phyloP scores from a whole-genome alignment of 495 filamentous ascomycete species.

The Xylaria sp. region DNA sequence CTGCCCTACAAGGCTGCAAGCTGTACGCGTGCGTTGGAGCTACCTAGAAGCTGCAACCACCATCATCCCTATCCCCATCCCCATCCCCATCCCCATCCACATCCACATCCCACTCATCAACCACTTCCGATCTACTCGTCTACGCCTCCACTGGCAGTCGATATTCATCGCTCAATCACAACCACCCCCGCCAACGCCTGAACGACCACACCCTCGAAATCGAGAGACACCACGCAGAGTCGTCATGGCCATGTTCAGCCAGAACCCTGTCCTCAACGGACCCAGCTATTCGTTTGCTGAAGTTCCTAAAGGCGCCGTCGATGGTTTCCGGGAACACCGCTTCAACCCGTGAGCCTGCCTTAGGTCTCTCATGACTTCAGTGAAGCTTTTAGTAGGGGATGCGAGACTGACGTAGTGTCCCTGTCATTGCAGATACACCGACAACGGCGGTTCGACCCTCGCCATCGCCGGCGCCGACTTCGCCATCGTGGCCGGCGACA shows the following conservation, averaged over 20 bases:
- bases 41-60: slow-evolving; percentile 32
- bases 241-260: slow-evolving; percentile 67
- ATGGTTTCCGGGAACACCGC: slow-evolving; percentile 70
- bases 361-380: slow-evolving; percentile 15
- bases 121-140: background rate
- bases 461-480: slow-evolving; percentile 95
- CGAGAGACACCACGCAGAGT: slow-evolving; percentile 25
- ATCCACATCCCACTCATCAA: slow-evolving; percentile 31
- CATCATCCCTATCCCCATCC: slow-evolving; percentile 27
- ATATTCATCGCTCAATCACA: background rate
- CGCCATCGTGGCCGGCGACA: slow-evolving; percentile 95
- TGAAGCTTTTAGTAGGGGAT: background rate
- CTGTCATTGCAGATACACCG: slow-evolving; percentile 76
- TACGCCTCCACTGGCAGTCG: background rate
- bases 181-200: slow-evolving; percentile 19
- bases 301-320: slow-evolving; percentile 52
- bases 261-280: slow-evolving; percentile 66
- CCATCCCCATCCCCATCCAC: slow-evolving; percentile 27
- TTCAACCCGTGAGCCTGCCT: slow-evolving; percentile 83
- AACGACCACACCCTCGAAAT: slow-evolving; percentile 6
- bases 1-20: slow-evolving; percentile 53
- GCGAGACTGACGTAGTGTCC: slow-evolving; percentile 25
- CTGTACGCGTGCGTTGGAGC: slow-evolving; percentile 50
- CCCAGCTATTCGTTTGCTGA: slow-evolving; percentile 66
- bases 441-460: slow-evolving; percentile 96